A percentile compares a stretch with the other conserved stretches of the same genome.
Conservation (phyloP, 169 alveolate species). For the Blepharisma undulans region DNA sequence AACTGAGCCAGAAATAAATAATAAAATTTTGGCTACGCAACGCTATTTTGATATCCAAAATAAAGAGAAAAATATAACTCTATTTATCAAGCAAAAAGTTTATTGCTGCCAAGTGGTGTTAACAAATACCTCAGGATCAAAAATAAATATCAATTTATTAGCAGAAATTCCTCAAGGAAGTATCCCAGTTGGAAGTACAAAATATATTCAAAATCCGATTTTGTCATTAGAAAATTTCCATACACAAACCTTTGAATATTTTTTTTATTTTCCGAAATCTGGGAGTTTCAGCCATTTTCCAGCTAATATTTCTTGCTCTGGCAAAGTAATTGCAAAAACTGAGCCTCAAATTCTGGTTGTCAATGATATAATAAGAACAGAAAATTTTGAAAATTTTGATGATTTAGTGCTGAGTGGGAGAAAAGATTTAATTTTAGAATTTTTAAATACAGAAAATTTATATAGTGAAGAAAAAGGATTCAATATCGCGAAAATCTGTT, state of each 20-base stretch:
- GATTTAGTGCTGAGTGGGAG: conserved; percentile 51
- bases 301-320: conserved; percentile 54
- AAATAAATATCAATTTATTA: conserved; percentile 23
- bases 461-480: conserved; percentile 43
- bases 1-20: not conserved
- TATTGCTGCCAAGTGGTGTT: not conserved
- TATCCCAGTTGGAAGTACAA: conserved; percentile 43
- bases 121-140: not conserved
- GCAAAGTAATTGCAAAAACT: conserved; percentile 64
- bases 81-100: not conserved
- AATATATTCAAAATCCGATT: conserved; percentile 23
- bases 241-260: conserved; percentile 28
- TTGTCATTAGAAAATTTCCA: not conserved
- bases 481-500: conserved; percentile 38
- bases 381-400: conserved; percentile 44
- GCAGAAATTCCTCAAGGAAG: conserved; percentile 48
- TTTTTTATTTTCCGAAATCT: conserved; percentile 74
- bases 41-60: not conserved
- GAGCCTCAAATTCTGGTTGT: conserved; percentile 37
- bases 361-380: not conserved
- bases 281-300: conserved; percentile 72
- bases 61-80: not conserved
- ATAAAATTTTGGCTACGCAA: not conserved
- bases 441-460: conserved; percentile 43
- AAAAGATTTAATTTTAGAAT: conserved; percentile 54